These are phyloP conservation scores for Filosporella fistucella DNA, from an alignment of 495 filamentous ascomycete species.

Conservation along the genomic window DNA sequence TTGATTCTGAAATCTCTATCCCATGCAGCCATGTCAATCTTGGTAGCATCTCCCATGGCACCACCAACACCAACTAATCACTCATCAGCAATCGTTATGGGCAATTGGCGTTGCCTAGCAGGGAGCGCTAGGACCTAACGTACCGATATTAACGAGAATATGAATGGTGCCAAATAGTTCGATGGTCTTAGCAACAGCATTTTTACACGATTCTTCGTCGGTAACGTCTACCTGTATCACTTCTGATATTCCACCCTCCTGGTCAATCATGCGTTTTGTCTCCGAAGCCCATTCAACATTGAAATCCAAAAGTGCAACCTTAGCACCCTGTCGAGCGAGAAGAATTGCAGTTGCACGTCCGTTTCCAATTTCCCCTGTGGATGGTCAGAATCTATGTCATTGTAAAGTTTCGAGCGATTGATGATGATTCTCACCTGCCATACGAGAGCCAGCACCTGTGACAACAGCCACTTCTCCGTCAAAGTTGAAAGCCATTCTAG, in stretches of 20 bases:
- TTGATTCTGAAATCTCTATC: slow-evolving; percentile 49
- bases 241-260: slow-evolving; percentile 28
- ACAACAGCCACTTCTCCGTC: background rate
- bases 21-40: slow-evolving; percentile 51
- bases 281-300: slow-evolving; percentile 37
- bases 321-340: slow-evolving; percentile 47
- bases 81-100: slow-evolving; percentile 30
- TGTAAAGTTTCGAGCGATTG: background rate
- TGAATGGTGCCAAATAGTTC: slow-evolving; percentile 21
- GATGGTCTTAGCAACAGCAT: slow-evolving; percentile 21
- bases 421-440: background rate
- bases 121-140: background rate
- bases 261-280: slow-evolving; percentile 47
- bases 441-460: background rate
- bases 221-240: slow-evolving; percentile 27
- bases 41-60: slow-evolving; percentile 45
- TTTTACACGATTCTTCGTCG: slow-evolving; percentile 24
- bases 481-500: slow-evolving; percentile 1
- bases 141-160: slow-evolving; percentile 27
- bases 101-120: background rate
- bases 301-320: slow-evolving; percentile 50
- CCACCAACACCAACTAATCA: slow-evolving; percentile 51
- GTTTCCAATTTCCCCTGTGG: slow-evolving; percentile 50
- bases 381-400: background rate
- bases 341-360: slow-evolving; percentile 54